Base-by-base conservation (phyloP, 139 green algal genomes). In the Coelastrella sp. region DNA sequence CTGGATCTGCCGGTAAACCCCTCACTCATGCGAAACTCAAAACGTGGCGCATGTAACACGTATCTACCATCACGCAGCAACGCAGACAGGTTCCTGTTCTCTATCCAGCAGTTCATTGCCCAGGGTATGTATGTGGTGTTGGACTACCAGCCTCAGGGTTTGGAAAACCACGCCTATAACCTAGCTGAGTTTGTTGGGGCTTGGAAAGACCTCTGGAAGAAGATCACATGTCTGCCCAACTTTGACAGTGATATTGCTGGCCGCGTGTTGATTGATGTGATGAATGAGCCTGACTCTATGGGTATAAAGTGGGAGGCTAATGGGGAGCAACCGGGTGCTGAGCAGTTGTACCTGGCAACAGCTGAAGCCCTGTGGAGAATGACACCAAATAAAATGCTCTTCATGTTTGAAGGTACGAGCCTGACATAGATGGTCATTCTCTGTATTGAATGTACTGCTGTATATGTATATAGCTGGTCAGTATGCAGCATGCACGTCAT, bases 261-360 rank as follows among this genome's bases (percentile, higher is more conserved):
- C 68, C 80, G 88, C 5, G 7, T 91, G 0, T 59, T 91, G 5
- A 59, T 91, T 22, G 88, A 91, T 83, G 80, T 91, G n/a, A 88
- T 88, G 88, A 91, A 91, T 71, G 88, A 91, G 88, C 88, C 80
- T 14, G 80, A 91, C 71, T 83, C 65, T 8, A 88, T 91, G 88
- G 58, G 60, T n/a, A 88, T 87, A 57, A 54, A 47, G 3, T 91
- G 88, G 88, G 88, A 91, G 65, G 7, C 87, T 2, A 16, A 61
- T 6, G 77, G 77, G 2, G 64, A 83, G 47, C 61, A 80, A 16
- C 87, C 87, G 2, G 87, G 87, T 19, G 87, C 87, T 57, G 47
- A 80, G 77, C 77, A 91, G 87, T 78, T 91, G 61, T 91, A 91
- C 65, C 87, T 91, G 7, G 78, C 47, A 16, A 91, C 87, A n/a